These are phyloP conservation scores for Epichloe sibirici DNA, from an alignment of 2,329 filamentous ascomycete species.

Conservation along the genomic window DNA sequence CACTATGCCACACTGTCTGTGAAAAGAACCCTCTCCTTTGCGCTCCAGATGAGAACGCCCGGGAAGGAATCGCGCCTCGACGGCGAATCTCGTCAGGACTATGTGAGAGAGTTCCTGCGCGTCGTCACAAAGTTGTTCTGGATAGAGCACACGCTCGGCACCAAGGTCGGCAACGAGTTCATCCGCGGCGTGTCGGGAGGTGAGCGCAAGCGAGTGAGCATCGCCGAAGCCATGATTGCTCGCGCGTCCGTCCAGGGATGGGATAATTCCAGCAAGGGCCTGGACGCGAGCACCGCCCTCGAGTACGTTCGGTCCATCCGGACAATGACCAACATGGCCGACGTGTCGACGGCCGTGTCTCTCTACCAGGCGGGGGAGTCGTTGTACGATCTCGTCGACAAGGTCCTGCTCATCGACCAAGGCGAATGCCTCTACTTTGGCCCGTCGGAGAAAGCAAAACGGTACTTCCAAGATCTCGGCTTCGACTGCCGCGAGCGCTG, in stretches of 20 bases:
- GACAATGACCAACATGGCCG: conserved; percentile 57
- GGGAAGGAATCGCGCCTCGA: conserved; percentile 34
- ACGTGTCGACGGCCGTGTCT: conserved; percentile 58
- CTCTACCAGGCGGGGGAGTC: conserved; percentile 58
- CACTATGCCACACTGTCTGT: conserved; percentile 61
- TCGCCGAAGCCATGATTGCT: conserved; percentile 53
- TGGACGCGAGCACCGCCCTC: conserved; percentile 61
- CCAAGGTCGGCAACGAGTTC: conserved; percentile 56
- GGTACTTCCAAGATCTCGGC: conserved; percentile 59
- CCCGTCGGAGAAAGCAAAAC: conserved; percentile 45
- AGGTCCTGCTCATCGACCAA: conserved; percentile 61
- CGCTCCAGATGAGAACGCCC: conserved; percentile 52
- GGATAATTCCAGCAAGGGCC: conserved; percentile 62
- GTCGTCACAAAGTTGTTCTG: conserved; percentile 60
- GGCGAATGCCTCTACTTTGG: conserved; percentile 66
- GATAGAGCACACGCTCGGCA: conserved; percentile 57
- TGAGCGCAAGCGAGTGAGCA: conserved; percentile 62
- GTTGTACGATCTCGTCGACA: conserved; percentile 59
- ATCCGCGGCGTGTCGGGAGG: conserved; percentile 52
- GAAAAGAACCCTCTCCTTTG: conserved; percentile 53
- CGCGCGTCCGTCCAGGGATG: conserved; percentile 55
- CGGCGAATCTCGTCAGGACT: conserved; percentile 45
- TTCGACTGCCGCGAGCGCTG: conserved; percentile 60
- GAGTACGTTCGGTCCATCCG: conserved; percentile 56
- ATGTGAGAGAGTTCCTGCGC: conserved; percentile 39